Percentiles rank a stretch among this genome's conserved stretches.
These are phyloP conservation scores for Claviceps pazoutovae DNA, from an alignment of 2,329 filamentous ascomycete genomes.

Conservation along the genomic window DNA sequence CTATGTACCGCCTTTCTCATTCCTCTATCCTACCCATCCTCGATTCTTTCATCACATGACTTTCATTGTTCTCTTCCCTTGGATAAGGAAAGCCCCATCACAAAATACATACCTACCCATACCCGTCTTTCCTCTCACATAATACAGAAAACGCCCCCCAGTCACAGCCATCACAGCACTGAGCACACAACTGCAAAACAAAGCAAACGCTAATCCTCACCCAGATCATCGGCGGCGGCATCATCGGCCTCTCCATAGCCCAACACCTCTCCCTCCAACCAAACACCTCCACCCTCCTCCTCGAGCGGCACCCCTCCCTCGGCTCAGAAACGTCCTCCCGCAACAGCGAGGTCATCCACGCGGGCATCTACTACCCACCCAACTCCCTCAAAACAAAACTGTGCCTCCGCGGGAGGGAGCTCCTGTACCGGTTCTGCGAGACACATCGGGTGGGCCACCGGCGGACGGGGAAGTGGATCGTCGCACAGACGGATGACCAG, in stretches of 20 bases:
- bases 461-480: slow-evolving; percentile 84
- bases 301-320: slow-evolving; percentile 62
- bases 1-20: no score
- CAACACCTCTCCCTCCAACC: slow-evolving; percentile 53
- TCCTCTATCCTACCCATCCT: no score
- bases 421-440: slow-evolving; percentile 68
- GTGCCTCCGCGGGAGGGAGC: slow-evolving; percentile 61
- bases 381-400: slow-evolving; percentile 67
- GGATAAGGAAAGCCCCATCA: no score
- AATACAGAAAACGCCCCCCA: no score
- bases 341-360: slow-evolving; percentile 94
- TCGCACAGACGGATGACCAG: slow-evolving; percentile 68
- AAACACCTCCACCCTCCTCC: slow-evolving; percentile 54
- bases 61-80: no score
- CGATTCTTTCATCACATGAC: no score
- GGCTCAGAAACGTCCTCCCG: slow-evolving; percentile 81
- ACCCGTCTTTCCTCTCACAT: no score
- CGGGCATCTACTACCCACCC: slow-evolving; percentile 77
- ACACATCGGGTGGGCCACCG: slow-evolving; percentile 53
- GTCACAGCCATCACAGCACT: no score
- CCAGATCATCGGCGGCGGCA: slow-evolving; percentile 44
- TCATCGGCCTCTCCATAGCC: slow-evolving; percentile 70
- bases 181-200: no score
- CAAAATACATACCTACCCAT: no score
- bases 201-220: background rate